Evolutionary conservation across 805 yeast genomes (phyloP), one percentile per base, ranked within the genome.

Genomic region (Zygosaccharomyces lentus): DNA sequence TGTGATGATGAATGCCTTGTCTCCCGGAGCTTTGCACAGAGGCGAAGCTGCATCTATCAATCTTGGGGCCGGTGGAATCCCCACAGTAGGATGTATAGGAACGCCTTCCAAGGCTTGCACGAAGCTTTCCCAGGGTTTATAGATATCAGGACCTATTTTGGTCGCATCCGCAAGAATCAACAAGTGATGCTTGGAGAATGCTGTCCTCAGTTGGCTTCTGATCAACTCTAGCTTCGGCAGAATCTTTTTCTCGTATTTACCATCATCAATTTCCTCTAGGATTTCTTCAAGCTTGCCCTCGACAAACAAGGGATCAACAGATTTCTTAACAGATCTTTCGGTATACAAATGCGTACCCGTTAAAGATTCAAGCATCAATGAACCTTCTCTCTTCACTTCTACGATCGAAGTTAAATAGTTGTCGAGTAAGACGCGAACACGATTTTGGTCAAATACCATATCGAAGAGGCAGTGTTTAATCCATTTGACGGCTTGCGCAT

Each of bases 401-500:
- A 66, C 67, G 31, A 69, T 65, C 8, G 73, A 67, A 37, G 65
- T 66, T 42, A 70, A 52, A 37, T 68, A 59, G 38, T 69, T 70
- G 42, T 72, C 75, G 9, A 66, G 47, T 13, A 83, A 72, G 23
- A 87, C 78, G 53, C 76, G 74, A 19, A 88, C 76, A 62, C 97
- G 74, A 9, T 78, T 73, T 51, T 78, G 80, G 46, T 89, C 96
- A 62, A 86, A 87, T 6, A 77, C 74, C 24, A 85, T 76, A 54
- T 78, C 74, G 62, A 78, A 81, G 55, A 89, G 66, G 15, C 85
- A 73, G 47, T 80, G 79, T 36, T 71, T 66, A 35, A 87, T 70
- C 98, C 98, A 93, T 19, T 79, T 76, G 32, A 90, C 80, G 1
- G 91, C 88, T 38, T 74, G 74, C 0, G 53, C 45, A 59, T 90